Conservation (phyloP, 768 basidiomycete genomes). For the Obba rivulosa region DNA sequence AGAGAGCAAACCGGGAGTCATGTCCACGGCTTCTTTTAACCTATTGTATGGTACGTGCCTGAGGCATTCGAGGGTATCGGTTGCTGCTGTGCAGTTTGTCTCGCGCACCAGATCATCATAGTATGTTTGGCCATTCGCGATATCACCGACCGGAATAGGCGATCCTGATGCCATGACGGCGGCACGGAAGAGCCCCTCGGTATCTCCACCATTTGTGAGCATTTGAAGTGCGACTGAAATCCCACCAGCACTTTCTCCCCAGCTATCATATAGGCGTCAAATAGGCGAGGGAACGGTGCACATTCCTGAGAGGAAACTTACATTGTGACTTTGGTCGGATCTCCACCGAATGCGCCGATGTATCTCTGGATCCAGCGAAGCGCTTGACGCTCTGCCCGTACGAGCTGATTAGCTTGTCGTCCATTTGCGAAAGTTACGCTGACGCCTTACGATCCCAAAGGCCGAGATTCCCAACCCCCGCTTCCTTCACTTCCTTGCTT, state of each 20-base stretch:
- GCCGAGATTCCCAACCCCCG: conserved; percentile 41
- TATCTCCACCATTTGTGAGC: conserved; percentile 17
- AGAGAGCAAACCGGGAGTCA: conserved; percentile 25
- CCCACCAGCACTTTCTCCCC: conserved; percentile 36
- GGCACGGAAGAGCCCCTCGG: conserved; percentile 18
- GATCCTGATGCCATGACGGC: conserved; percentile 35
- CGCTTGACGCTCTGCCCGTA: conserved; percentile 3
- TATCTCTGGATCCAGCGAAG: conserved; percentile 36
- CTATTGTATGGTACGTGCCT: conserved; percentile 28
- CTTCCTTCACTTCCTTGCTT: conserved; percentile 33
- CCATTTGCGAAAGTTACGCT: neutral
- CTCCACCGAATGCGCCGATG: conserved; percentile 39
- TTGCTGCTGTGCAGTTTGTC: conserved; percentile 28
- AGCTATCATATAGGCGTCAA: conserved; percentile 29
- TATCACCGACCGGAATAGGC: conserved; percentile 8
- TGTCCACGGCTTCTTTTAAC: conserved; percentile 28
- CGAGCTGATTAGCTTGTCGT: neutral
- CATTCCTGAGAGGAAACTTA: conserved; percentile 8
- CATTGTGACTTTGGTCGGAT: conserved; percentile 40
- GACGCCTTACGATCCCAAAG: conserved; percentile 37
- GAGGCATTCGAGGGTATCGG: conserved; percentile 38
- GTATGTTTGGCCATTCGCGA: conserved; percentile 23
- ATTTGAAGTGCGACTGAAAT: conserved; percentile 26
- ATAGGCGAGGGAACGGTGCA: neutral
- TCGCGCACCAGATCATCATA: conserved; percentile 36